Percentiles rank a stretch among this genome's conserved stretches.
Conservation (phyloP, 2,329 filamentous ascomycete genomes). For the Aspergillus tanneri region DNA sequence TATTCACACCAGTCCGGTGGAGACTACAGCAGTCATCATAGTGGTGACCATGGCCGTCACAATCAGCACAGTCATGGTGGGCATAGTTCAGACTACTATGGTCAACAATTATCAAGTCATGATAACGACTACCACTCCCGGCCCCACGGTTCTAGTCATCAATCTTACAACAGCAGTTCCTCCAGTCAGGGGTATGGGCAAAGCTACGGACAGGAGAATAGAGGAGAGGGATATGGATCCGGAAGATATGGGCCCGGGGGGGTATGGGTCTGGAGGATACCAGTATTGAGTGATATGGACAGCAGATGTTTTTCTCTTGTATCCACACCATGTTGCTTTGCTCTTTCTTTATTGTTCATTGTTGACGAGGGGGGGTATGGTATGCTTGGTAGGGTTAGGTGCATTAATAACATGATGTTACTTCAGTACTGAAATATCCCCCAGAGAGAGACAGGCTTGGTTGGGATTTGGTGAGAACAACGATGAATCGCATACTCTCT, state of each 20-base stretch:
- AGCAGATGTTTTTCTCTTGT: too few species aligned
- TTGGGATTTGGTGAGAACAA: too few species aligned
- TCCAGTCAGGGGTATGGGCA: background rate
- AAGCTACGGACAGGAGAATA: background rate
- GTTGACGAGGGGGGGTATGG: too few species aligned
- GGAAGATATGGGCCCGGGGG: slow-evolving; percentile 1
- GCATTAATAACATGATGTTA: too few species aligned
- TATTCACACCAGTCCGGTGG: slow-evolving; percentile 1
- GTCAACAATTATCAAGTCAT: slow-evolving; percentile 1
- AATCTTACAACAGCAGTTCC: background rate
- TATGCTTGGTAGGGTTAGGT: too few species aligned
- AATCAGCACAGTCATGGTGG: slow-evolving; percentile 1
- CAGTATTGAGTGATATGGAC: too few species aligned
- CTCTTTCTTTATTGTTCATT: too few species aligned
- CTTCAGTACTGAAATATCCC: too few species aligned
- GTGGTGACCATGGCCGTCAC: background rate
- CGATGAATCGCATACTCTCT: too few species aligned
- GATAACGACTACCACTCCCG: slow-evolving; percentile 8
- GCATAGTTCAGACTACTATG: slow-evolving; percentile 6
- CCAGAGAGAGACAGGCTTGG: too few species aligned
- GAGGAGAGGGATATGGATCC: background rate
- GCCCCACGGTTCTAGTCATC: slow-evolving; percentile 8
- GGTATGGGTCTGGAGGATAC: background rate
- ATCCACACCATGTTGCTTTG: too few species aligned
- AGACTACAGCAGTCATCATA: background rate